A percentile compares a stretch with the other conserved stretches of the same genome.
Evolutionary conservation across 345 rosid species (phyloP).

Genomic region (Aurinia saxatilis): DNA sequence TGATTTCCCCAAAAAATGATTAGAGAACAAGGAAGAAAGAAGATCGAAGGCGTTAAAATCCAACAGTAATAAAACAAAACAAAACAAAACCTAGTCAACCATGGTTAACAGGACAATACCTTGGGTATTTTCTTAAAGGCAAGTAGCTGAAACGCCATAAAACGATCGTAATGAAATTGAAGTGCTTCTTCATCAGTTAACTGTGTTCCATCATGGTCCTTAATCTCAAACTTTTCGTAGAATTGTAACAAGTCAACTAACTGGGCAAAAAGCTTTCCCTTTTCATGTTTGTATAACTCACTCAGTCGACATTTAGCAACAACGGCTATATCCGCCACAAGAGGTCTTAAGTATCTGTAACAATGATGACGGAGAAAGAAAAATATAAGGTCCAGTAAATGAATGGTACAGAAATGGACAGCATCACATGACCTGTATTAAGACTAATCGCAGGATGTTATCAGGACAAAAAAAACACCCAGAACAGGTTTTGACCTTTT

Average conservation of each 20-base stretch:
- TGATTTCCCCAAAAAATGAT: background rate
- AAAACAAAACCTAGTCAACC: constrained; percentile 4
- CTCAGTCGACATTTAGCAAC: constrained; percentile 95
- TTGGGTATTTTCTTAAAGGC: constrained; percentile 87
- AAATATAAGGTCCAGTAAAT: background rate
- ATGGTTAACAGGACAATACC: constrained; percentile 37
- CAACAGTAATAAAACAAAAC: background rate
- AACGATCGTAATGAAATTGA: constrained; percentile 73
- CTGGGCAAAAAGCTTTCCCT: constrained; percentile 90
- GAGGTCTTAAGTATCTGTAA: constrained; percentile 88
- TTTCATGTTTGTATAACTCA: constrained; percentile 72
- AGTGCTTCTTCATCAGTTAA: constrained; percentile 92
- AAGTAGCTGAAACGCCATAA: constrained; percentile 85
- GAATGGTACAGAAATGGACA: background rate
- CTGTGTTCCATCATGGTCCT: constrained; percentile 94
- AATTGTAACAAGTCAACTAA: constrained; percentile 93
- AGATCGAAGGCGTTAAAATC: constrained; percentile 4
- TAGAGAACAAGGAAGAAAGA: constrained; percentile 8
- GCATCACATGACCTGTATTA: background rate
- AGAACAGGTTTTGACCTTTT: background rate
- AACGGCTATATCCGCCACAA: constrained; percentile 92
- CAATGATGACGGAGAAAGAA: background rate
- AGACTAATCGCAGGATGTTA: background rate
- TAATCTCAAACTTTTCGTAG: constrained; percentile 96
- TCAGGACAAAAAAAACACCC: background rate